Evolutionary conservation across 306 rosid genomes (phyloP).

Genomic region (Vigna mungo): DNA sequence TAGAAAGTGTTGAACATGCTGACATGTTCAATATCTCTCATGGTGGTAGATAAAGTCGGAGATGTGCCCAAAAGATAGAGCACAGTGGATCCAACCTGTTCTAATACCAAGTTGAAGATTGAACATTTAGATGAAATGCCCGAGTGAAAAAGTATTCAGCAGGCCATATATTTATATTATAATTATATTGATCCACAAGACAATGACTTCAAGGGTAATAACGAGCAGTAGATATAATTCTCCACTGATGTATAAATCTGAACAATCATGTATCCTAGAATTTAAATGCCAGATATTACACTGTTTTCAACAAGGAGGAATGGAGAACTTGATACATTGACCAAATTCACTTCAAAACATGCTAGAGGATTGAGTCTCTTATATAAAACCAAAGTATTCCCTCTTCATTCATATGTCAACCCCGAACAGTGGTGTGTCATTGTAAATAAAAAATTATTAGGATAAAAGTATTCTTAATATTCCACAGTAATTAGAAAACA

Average conservation of each 20-base stretch:
- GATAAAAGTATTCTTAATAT: too few species aligned
- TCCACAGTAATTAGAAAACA: too few species aligned
- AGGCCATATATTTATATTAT: background rate
- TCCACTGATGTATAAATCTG: too few species aligned
- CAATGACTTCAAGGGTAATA: too few species aligned
- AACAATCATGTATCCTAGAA: too few species aligned
- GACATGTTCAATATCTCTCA: too few species aligned
- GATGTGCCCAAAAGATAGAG: background rate
- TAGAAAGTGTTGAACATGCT: too few species aligned
- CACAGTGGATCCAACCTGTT: background rate
- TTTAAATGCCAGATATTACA: background rate
- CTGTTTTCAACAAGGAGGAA: background rate
- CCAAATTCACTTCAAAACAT: conserved; percentile 4
- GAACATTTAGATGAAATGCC: background rate
- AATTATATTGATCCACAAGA: too few species aligned
- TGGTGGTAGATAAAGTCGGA: background rate
- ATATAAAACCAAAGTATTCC: background rate
- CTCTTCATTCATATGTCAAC: background rate
- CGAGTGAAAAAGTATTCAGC: background rate
- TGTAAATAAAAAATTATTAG: too few species aligned
- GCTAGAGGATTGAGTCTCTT: conserved; percentile 5
- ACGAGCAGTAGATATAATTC: too few species aligned
- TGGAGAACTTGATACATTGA: background rate
- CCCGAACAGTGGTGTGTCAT: too few species aligned
- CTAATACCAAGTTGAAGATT: background rate